These are phyloP conservation scores for Russula sp. DNA, from an alignment of 768 basidiomycete species.

Conservation along the genomic window DNA sequence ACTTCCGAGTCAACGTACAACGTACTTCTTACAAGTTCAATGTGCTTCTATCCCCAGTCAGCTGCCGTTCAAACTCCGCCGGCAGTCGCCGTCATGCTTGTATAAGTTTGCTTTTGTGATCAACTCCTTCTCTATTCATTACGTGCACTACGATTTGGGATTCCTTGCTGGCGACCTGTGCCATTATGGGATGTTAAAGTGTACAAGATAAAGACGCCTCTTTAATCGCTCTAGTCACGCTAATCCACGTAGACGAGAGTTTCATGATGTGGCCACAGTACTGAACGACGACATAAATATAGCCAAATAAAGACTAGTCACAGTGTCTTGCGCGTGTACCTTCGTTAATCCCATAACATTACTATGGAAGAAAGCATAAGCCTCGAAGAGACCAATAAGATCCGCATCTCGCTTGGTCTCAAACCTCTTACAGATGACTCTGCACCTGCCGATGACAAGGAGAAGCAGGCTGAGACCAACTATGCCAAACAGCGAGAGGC, in stretches of 20 bases:
- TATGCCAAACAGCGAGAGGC: slow-evolving; percentile 69
- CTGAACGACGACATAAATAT: slow-evolving; percentile 8
- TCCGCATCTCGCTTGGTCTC: slow-evolving; percentile 90
- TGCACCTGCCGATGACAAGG: slow-evolving; percentile 65
- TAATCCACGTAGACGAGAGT: slow-evolving; percentile 70
- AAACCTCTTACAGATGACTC: slow-evolving; percentile 87
- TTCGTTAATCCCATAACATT: not conserved
- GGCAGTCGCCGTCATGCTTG: slow-evolving; percentile 3
- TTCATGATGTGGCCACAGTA: slow-evolving; percentile 83
- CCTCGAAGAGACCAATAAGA: slow-evolving; percentile 93
- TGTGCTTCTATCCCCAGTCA: too few species aligned
- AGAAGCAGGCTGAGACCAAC: slow-evolving; percentile 84
- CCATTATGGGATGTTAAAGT: slow-evolving; percentile 45
- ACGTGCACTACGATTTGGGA: slow-evolving; percentile 47
- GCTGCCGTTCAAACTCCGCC: slow-evolving; percentile 38
- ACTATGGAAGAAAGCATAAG: slow-evolving; percentile 82
- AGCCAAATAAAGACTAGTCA: slow-evolving; percentile 8
- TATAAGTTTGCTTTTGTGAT: not conserved
- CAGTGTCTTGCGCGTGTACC: not conserved
- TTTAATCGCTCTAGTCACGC: slow-evolving; percentile 83
- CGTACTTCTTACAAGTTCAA: too few species aligned
- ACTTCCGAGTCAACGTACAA: not conserved
- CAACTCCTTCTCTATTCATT: slow-evolving; percentile 36
- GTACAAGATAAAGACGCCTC: slow-evolving; percentile 59
- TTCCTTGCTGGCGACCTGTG: slow-evolving; percentile 56